Conservation (phyloP, 2,329 filamentous ascomycete genomes). For the Sporothrix globosa region DNA sequence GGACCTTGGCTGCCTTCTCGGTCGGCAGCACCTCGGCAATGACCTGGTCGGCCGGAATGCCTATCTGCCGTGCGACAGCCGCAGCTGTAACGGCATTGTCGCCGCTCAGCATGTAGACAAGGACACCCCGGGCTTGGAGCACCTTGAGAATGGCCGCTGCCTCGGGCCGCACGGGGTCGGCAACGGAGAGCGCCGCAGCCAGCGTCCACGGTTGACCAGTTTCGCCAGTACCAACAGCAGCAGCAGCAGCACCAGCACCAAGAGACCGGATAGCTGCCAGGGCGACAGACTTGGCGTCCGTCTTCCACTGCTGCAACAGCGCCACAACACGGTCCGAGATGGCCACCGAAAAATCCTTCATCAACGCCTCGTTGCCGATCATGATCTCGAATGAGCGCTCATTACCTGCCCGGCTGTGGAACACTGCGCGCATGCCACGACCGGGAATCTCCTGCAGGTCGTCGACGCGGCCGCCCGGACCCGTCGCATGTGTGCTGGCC, state of each 20-base stretch:
- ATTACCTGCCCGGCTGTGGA: constrained; percentile 37
- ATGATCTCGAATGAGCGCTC: constrained; percentile 55
- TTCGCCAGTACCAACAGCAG: not conserved
- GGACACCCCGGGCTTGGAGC: constrained; percentile 66
- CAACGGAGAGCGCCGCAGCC: constrained; percentile 70
- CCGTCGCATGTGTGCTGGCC: constrained; percentile 31
- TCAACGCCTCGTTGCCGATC: constrained; percentile 74
- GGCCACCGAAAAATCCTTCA: constrained; percentile 54
- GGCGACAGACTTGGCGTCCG: constrained; percentile 65
- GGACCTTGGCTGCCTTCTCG: constrained; percentile 75
- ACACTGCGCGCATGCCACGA: constrained; percentile 67
- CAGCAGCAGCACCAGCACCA: not conserved
- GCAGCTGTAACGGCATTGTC: constrained; percentile 85
- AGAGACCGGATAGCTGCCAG: constrained; percentile 54
- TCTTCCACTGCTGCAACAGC: constrained; percentile 60
- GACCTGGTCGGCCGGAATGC: constrained; percentile 73
- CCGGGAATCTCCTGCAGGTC: constrained; percentile 69
- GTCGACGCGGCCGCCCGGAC: constrained; percentile 42
- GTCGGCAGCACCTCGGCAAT: constrained; percentile 85
- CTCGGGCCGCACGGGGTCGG: constrained; percentile 79
- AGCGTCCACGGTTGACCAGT: constrained; percentile 52
- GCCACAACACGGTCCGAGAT: constrained; percentile 45
- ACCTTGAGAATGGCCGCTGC: constrained; percentile 65
- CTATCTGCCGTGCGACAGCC: constrained; percentile 74
- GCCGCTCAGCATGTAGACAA: constrained; percentile 90